Evolutionary conservation across 2,329 filamentous ascomycete species (phyloP), one percentile per base, ranked within the genome.

Genomic region (Amauroascus niger): DNA sequence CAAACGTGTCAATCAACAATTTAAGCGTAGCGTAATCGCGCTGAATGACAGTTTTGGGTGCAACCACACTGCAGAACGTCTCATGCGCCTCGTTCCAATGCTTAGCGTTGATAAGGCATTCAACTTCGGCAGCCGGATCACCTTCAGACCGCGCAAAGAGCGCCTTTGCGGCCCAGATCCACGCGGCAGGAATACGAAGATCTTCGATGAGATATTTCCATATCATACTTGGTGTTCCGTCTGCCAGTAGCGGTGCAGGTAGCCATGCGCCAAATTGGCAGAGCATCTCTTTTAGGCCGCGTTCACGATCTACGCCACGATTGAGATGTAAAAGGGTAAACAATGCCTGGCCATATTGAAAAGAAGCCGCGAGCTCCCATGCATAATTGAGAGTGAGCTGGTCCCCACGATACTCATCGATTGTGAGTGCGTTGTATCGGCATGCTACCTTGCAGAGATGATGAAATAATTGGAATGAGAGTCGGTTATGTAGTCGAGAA

Each of bases 141-240:
- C 82, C 81, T 63, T 79, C 81, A 55, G 83, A 83, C 57, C 87
- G 85, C 70, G 88, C 89, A 68, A 86, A 85, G 13, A 91, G 76
- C 11, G 90, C 90, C 65, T 90, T 87, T 16, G 93, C 88, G 56
- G 88, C 81, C 82, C 87, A 95, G 49, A 97, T 77, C 89, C 91
- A 95, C 2, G 78, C 69, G 1, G 77, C 70, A 0, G 91, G 88
- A 40, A 97, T 80, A 58, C 81, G 79, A 51, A 90, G 79, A 30
- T 80, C 81, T 43, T 78, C 72, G 0, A 79, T 79, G 20, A 93
- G 73, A 13, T 78, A 76, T 9, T 70, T 72, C 68, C 83, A 88
- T 51, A 70, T 76, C 14, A 71, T 65, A 57, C 67, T 62, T 18
- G 65, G 59, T 3, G 62, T 61, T 22, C 66, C 67, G 43, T 69